Evolutionary conservation across 2,329 filamentous ascomycete species (phyloP).

Genomic region (Cyphellophora attinorum): DNA sequence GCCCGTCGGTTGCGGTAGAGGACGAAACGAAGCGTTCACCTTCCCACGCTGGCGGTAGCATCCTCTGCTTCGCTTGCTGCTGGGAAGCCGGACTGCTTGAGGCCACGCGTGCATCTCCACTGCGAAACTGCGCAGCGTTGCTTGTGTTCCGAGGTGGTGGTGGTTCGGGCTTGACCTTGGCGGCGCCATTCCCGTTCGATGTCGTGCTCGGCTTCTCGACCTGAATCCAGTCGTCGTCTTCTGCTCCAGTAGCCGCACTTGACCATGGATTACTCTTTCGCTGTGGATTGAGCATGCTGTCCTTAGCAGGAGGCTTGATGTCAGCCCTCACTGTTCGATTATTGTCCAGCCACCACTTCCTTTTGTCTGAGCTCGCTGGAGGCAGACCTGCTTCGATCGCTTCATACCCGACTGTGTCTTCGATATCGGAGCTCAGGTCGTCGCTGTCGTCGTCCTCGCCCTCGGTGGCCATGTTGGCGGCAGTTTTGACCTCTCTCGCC

Average conservation of each 20-base stretch:
- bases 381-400: conserved; percentile 69
- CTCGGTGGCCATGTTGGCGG: conserved; percentile 25
- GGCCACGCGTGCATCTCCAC: too few species aligned
- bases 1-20: neutral
- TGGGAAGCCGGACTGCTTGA: too few species aligned
- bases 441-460: conserved; percentile 42
- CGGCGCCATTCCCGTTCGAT: conserved; percentile 13
- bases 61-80: conserved; percentile 9
- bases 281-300: conserved; percentile 60
- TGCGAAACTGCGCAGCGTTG: neutral
- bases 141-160: conserved; percentile 8
- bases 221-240: conserved; percentile 75
- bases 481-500: conserved; percentile 50
- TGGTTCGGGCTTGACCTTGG: conserved; percentile 18
- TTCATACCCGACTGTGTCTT: conserved; percentile 72
- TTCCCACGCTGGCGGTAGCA: conserved; percentile 11
- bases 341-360: conserved; percentile 58
- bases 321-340: conserved; percentile 62
- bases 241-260: conserved; percentile 41
- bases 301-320: conserved; percentile 54
- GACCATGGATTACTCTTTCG: conserved; percentile 75
- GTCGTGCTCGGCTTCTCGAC: conserved; percentile 8
- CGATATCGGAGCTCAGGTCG: conserved; percentile 41
- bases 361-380: conserved; percentile 51
- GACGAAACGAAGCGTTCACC: too few species aligned